Base-by-base conservation (phyloP, 805 yeast genomes). In the Pichia heedii region DNA sequence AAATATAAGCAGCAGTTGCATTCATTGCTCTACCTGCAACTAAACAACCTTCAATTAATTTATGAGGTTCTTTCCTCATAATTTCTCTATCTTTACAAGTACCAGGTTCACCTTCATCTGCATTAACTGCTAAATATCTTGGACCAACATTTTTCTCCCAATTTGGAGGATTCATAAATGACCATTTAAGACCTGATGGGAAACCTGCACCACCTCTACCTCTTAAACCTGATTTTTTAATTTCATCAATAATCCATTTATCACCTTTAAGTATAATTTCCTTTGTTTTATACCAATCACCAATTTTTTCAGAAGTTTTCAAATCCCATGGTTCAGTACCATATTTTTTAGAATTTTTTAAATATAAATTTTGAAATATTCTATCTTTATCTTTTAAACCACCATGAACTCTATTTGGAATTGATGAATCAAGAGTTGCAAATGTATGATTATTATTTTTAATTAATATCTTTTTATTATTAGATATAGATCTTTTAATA, bases 151-250 rank as follows among this genome's bases (percentile, higher is more conserved):
- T 85, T 60, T 85, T 86, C 49, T 85, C 94, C 95, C 95, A 85
- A 46, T 93, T 93, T 43, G 95, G 95, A 37, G 95, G 95, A 67
- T 86, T 86, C 95, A 85, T 85, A 61, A 85, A 85, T 21, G 93
- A 83, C 94, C 94, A 85, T 66, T 85, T 85, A 58, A 85, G 74
- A 27, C 95, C 95, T 21, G 88, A 77, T 43, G 95, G 95, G 73
- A 85, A 85, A 16, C 95, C 95, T 37, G 95, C 95, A 58, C 95
- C 95, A 47, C 95, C 95, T 65, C 95, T 78, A 46, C 95, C 95
- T 61, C 95, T 77, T 51, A 85, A 71, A 20, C 95, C 95, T 20
- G 89, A 81, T 55, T 77, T 74, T 62, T 85, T 85, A 71, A 83
- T 79, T 67, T 85, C 90, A 58, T 82, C 87, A 57, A 86, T 85